A percentile compares a stretch with the other conserved stretches of the same genome.
Evolutionary conservation across 768 basidiomycete genomes (phyloP).

Genomic region (Tephrocybe sp.): DNA sequence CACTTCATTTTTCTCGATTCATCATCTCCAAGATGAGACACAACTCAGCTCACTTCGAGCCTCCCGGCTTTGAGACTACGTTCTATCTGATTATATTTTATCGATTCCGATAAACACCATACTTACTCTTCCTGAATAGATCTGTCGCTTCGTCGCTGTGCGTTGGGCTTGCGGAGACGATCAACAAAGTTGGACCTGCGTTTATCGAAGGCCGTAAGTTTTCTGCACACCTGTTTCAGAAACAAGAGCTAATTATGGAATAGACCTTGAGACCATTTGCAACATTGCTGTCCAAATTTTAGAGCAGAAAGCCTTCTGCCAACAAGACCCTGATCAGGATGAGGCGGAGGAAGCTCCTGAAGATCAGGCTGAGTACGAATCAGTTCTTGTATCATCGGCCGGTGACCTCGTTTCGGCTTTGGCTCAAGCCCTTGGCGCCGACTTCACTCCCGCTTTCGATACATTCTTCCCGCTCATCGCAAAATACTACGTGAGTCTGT

Average conservation of each 20-base stretch:
- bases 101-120: constrained; percentile 3
- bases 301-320: constrained; percentile 93
- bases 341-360: constrained; percentile 83
- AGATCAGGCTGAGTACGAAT: constrained; percentile 94
- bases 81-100: constrained; percentile 23
- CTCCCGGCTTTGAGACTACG: constrained; percentile 58
- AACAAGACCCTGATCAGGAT: constrained; percentile 93
- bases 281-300: constrained; percentile 81
- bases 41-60: constrained; percentile 83
- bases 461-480: constrained; percentile 88
- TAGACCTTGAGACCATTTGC: constrained; percentile 77
- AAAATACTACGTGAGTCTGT: constrained; percentile 80
- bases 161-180: constrained; percentile 85
- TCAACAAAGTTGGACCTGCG: constrained; percentile 88
- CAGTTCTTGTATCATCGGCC: constrained; percentile 90
- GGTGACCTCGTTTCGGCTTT: constrained; percentile 91
- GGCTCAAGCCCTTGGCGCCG: constrained; percentile 79
- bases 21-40: constrained; percentile 43
- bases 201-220: constrained; percentile 74
- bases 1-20: constrained; percentile 7
- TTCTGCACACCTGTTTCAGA: not conserved
- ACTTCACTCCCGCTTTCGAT: constrained; percentile 78
- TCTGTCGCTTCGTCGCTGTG: constrained; percentile 87
- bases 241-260: constrained; percentile 7
- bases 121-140: constrained; percentile 41